A percentile compares a stretch with the other conserved stretches of the same genome.
Evolutionary conservation across 2,329 filamentous ascomycete species (phyloP).

Genomic region (Clonostachys rosea): DNA sequence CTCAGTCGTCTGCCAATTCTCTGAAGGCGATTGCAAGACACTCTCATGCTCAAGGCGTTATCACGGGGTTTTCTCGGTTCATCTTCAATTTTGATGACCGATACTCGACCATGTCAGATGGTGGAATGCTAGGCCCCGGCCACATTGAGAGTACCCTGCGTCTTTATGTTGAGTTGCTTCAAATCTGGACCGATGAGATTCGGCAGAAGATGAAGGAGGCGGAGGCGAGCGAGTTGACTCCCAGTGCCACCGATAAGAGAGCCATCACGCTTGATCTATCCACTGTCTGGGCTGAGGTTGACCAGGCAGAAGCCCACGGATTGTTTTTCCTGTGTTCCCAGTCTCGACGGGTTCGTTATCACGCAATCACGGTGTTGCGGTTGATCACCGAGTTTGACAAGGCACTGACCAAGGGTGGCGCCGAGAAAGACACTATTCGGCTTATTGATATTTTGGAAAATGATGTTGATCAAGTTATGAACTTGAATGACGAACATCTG

Average conservation of each 20-base stretch:
- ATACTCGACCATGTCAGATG: slow-evolving; percentile 97
- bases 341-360: slow-evolving; percentile 80
- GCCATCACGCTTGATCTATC: slow-evolving; percentile 80
- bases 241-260: slow-evolving; percentile 60
- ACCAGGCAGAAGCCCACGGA: slow-evolving; percentile 94
- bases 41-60: slow-evolving; percentile 89
- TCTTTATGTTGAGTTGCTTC: slow-evolving; percentile 87
- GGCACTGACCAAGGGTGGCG: slow-evolving; percentile 60
- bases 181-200: slow-evolving; percentile 98
- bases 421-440: slow-evolving; percentile 61
- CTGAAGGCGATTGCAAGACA: slow-evolving; percentile 94
- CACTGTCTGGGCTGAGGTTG: slow-evolving; percentile 86
- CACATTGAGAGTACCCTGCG: slow-evolving; percentile 94
- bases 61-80: slow-evolving; percentile 92
- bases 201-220: slow-evolving; percentile 77
- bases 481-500: slow-evolving; percentile 86
- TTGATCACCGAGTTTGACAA: slow-evolving; percentile 92
- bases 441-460: slow-evolving; percentile 92
- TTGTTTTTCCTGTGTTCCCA: slow-evolving; percentile 97
- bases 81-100: slow-evolving; percentile 98
- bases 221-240: slow-evolving; percentile 59
- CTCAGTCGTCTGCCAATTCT: slow-evolving; percentile 85
- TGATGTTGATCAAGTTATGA: slow-evolving; percentile 82
- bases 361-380: slow-evolving; percentile 86
- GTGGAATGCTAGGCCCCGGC: slow-evolving; percentile 87